Evolutionary conservation across 352 stramenopile species (phyloP), one percentile per base, ranked within the genome.

Genomic region (Salisapilia sapeloensis): DNA sequence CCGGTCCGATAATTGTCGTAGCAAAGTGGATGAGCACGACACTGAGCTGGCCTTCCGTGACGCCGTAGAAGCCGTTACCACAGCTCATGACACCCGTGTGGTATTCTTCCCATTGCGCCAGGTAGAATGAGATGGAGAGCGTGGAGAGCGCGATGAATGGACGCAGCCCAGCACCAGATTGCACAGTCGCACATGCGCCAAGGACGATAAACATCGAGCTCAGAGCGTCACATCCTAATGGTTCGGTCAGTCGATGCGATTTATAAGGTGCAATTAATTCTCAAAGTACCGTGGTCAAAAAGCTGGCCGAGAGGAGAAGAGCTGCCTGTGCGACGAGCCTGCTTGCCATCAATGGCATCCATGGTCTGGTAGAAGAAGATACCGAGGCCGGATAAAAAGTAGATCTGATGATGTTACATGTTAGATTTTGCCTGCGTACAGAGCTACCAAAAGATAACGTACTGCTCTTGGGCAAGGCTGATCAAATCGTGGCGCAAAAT

Each of bases 321-420:
- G 11, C 71, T 83, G 29, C 63, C 60, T 12, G 94, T 98, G 44
- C 86, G 81, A 11, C 94, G 78, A 23, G 95, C 93, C 59, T 98
- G 94, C 63, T 99, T 99, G 35, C 96, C 96, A 53, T 99, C 96
- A 51, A 99, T 93, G 28, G 96, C 96, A 49, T 99, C 96, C 14
- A 99, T 59, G 17, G 92, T 98, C 62, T 98, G 92, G 53, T 99
- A 99, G 29, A 89, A 41, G 36, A 92, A 92, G 19, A 90, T 54
- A 0, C 74, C 71, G 6, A 83, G 26, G n/a, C 64, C 76, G 24
- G 60, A 77, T 29, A 84, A 43, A 21, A 71, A 40, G 47, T 89
- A 91, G 29, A 85, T 31, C 51, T 24, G 46, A n/a, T n/a, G n/a
- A n/a, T n/a, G n/a, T n/a, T n/a, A n/a, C n/a, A n/a, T n/a, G n/a